Evolutionary conservation across 495 filamentous ascomycete species (phyloP).

Genomic region (Lasiosphaeria miniovina): DNA sequence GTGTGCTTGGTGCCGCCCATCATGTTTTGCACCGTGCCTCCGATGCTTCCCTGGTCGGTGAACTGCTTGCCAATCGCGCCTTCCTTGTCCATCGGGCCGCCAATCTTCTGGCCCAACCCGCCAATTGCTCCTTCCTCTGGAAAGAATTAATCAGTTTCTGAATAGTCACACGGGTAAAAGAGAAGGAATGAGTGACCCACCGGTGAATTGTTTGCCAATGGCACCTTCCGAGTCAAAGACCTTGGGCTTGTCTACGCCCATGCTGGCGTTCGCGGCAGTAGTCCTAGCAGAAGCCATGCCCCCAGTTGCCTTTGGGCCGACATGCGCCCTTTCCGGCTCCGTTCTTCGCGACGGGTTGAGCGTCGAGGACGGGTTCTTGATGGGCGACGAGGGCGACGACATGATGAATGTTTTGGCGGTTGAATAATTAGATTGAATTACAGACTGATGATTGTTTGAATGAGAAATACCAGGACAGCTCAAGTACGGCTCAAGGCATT

Average conservation of each 20-base stretch:
- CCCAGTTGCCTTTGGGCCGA: conserved; percentile 21
- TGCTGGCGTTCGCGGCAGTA: conserved; percentile 23
- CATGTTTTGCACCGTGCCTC: conserved; percentile 41
- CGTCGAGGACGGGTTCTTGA: conserved; percentile 6
- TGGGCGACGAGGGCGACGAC: neutral
- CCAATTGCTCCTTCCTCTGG: conserved; percentile 50
- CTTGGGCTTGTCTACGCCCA: conserved; percentile 25
- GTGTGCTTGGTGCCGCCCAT: conserved; percentile 27
- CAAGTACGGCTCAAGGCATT: too few relatives aligned
- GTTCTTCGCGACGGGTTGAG: conserved; percentile 4
- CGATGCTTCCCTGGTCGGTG: conserved; percentile 44
- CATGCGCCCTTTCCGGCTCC: conserved; percentile 11
- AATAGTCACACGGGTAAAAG: neutral
- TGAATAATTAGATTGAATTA: too few relatives aligned
- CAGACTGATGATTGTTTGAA: too few relatives aligned
- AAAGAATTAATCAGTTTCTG: neutral
- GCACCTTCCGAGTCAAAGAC: conserved; percentile 35
- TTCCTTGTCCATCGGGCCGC: conserved; percentile 51
- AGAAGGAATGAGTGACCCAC: conserved; percentile 10
- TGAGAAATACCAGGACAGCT: too few relatives aligned
- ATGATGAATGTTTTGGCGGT: neutral
- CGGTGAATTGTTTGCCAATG: conserved; percentile 39
- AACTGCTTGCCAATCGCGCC: conserved; percentile 51
- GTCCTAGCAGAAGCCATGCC: conserved; percentile 18
- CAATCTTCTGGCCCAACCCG: conserved; percentile 48